These are phyloP conservation scores for Aurinia saxatilis DNA, from an alignment of 345 rosid species.

Conservation along the genomic window DNA sequence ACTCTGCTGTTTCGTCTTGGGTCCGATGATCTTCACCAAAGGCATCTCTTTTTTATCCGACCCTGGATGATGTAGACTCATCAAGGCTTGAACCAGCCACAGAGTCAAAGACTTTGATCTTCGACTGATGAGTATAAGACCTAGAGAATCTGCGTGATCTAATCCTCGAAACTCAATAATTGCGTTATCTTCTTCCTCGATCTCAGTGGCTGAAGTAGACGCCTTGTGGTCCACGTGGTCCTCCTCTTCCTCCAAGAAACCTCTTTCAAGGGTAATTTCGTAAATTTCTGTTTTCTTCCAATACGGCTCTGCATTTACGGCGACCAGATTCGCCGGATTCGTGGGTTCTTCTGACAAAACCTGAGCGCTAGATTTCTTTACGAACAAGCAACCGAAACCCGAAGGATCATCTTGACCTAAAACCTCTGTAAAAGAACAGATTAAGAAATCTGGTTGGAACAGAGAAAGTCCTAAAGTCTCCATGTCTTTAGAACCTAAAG, in stretches of 20 bases:
- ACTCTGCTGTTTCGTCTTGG: constrained; percentile 33
- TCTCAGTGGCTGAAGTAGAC: constrained; percentile 29
- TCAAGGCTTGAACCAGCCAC: constrained; percentile 72
- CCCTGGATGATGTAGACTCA: constrained; percentile 56
- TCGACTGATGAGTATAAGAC: constrained; percentile 44
- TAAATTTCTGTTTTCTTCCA: neutral
- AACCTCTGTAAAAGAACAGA: constrained; percentile 68
- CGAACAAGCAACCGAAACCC: constrained; percentile 70
- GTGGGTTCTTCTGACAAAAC: constrained; percentile 36
- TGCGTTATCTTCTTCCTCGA: constrained; percentile 15
- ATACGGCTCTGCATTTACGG: neutral
- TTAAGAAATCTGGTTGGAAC: constrained; percentile 69
- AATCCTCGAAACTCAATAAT: constrained; percentile 46
- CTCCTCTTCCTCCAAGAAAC: neutral
- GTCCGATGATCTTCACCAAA: constrained; percentile 63
- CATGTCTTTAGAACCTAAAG: constrained; percentile 75
- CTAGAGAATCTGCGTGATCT: constrained; percentile 72
- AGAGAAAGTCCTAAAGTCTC: constrained; percentile 80
- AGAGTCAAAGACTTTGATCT: constrained; percentile 55
- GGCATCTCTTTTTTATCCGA: constrained; percentile 31
- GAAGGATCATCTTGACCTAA: constrained; percentile 60
- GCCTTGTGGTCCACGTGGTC: constrained; percentile 16
- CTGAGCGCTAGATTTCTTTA: constrained; percentile 48
- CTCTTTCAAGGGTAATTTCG: constrained; percentile 17
- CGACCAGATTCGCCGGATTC: constrained; percentile 12